A percentile compares a stretch with the other conserved stretches of the same genome.
These are phyloP conservation scores for Cryptococcus sp. DNA, from an alignment of 1,284 basidiomycete genomes.

Conservation along the genomic window DNA sequence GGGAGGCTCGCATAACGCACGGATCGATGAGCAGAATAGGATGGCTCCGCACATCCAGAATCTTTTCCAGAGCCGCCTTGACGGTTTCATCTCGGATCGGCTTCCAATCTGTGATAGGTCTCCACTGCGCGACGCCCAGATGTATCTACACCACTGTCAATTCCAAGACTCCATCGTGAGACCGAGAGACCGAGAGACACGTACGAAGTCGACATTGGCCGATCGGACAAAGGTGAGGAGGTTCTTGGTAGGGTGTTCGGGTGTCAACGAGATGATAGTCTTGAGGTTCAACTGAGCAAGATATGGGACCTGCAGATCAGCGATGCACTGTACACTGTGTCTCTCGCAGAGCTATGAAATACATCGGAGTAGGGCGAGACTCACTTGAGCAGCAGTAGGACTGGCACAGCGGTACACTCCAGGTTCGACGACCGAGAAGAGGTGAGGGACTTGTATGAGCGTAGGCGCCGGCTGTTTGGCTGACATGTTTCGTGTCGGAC, in stretches of 20 bases:
- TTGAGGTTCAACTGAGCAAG: slow-evolving; percentile 33
- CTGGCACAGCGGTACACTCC: slow-evolving; percentile 41
- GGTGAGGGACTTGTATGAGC: slow-evolving; percentile 36
- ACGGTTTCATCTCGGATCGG: slow-evolving; percentile 43
- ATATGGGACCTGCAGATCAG: slow-evolving; percentile 32
- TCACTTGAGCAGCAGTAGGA: slow-evolving; percentile 37
- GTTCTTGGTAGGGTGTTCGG: slow-evolving; percentile 40
- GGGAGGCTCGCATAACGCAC: slow-evolving; percentile 18
- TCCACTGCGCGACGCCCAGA: slow-evolving; percentile 38
- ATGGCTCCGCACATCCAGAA: slow-evolving; percentile 35
- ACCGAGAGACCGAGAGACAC: no score
- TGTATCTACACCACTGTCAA: slow-evolving; percentile 26
- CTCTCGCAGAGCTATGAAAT: not conserved
- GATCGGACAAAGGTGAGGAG: slow-evolving; percentile 25
- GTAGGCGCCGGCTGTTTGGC: slow-evolving; percentile 20
- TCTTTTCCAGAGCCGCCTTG: slow-evolving; percentile 40
- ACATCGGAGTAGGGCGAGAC: not conserved
- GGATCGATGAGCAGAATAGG: slow-evolving; percentile 43
- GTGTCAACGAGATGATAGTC: slow-evolving; percentile 41
- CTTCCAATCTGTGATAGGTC: slow-evolving; percentile 38
- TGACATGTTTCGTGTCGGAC: not conserved
- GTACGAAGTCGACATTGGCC: slow-evolving; percentile 34
- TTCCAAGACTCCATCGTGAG: not conserved
- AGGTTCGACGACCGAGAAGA: slow-evolving; percentile 41
- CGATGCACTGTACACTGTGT: not conserved